phyloP scores from a whole-genome alignment of 768 basidiomycete genomes.

The Megacollybia marginata region DNA sequence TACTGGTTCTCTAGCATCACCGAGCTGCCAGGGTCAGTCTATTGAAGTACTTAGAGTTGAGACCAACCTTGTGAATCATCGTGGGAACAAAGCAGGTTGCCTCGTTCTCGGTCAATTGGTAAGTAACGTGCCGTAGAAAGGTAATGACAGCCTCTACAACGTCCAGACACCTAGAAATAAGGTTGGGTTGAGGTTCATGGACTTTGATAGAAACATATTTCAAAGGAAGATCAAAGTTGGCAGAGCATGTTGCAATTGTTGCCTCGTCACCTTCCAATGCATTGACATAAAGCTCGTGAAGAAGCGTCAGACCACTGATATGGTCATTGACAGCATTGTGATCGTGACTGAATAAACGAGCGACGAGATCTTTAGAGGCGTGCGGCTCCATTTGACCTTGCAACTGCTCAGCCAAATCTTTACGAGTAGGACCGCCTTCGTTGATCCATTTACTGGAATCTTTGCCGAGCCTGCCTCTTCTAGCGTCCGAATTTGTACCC shows the following conservation, averaged over 20 bases:
- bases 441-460: conserved; percentile 81
- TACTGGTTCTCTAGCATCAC: conserved; percentile 83
- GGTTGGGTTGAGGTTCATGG: conserved; percentile 86
- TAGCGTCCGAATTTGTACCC: conserved; percentile 52
- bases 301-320: conserved; percentile 62
- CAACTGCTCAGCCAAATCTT: conserved; percentile 80
- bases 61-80: conserved; percentile 76
- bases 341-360: conserved; percentile 87
- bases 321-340: conserved; percentile 94
- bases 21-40: conserved; percentile 51
- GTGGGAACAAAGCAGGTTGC: conserved; percentile 86
- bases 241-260: conserved; percentile 59
- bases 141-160: conserved; percentile 71
- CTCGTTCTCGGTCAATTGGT: conserved; percentile 81
- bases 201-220: conserved; percentile 91
- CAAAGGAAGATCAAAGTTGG: conserved; percentile 85
- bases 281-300: conserved; percentile 70
- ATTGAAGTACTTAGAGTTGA: neutral
- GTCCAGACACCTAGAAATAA: conserved; percentile 84
- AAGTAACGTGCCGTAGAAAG: conserved; percentile 64
- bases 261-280: conserved; percentile 51
- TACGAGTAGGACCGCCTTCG: conserved; percentile 74
- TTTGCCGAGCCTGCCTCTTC: conserved; percentile 60
- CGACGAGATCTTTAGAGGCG: conserved; percentile 65
- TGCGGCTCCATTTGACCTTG: conserved; percentile 90